Percentiles rank a stretch among this genome's conserved stretches.
Evolutionary conservation across 805 yeast genomes (phyloP).

Genomic region (Osmozyma mogii): DNA sequence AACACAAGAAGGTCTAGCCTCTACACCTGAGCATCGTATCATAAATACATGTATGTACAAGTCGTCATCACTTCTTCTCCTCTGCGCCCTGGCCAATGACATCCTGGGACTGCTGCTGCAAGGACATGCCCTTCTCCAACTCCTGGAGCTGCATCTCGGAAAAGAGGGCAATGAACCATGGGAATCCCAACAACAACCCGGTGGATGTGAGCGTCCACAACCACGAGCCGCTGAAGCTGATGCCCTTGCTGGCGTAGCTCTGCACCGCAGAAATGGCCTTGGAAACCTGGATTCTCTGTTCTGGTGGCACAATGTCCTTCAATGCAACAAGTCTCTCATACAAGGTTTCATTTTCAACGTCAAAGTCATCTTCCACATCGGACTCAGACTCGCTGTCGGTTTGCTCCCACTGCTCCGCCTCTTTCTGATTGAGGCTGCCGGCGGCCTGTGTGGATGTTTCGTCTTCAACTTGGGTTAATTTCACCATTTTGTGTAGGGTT

Average conservation of each 20-base stretch:
- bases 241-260: constrained; percentile 31
- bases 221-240: constrained; percentile 60
- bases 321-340: constrained; percentile 85
- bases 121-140: constrained; percentile 84
- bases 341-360: constrained; percentile 72
- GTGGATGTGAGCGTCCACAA: constrained; percentile 85
- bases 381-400: constrained; percentile 42
- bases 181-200: constrained; percentile 82
- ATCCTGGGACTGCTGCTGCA: constrained; percentile 72
- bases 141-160: constrained; percentile 91
- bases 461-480: constrained; percentile 66
- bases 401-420: constrained; percentile 24
- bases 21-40: background rate
- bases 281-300: constrained; percentile 50
- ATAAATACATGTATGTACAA: constrained; percentile 14
- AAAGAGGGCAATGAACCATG: constrained; percentile 80
- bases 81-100: constrained; percentile 64
- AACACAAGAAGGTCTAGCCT: constrained; percentile 52
- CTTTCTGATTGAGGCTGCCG: constrained; percentile 20
- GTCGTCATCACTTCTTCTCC: constrained; percentile 22
- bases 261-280: constrained; percentile 25
- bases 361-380: constrained; percentile 63
- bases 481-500: constrained; percentile 62
- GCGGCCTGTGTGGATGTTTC: constrained; percentile 33
- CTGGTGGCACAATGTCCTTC: constrained; percentile 86